A percentile compares a stretch with the other conserved stretches of the same genome.
Conservation (phyloP, 1,284 basidiomycete genomes). For the Cerrena zonata region DNA sequence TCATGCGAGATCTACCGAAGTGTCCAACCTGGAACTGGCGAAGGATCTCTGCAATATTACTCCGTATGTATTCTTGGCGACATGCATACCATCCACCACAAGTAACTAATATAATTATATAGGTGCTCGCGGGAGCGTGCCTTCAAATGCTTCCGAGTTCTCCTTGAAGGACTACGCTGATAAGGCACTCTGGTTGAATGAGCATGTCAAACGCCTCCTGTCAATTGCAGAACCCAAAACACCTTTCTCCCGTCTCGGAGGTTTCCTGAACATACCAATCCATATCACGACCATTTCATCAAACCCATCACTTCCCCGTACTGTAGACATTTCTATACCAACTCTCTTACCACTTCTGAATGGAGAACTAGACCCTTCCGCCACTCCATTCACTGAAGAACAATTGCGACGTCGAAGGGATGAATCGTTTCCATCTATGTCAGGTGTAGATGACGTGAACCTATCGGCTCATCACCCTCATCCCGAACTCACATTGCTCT, state of each 20-base stretch:
- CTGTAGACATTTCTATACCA: neutral
- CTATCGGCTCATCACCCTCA: neutral
- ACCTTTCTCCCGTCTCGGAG: neutral
- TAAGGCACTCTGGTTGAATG: neutral
- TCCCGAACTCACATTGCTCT: neutral
- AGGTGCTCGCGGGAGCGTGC: neutral
- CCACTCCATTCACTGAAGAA: neutral
- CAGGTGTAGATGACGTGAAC: neutral
- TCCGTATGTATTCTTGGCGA: neutral
- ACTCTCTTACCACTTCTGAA: neutral
- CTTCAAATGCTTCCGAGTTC: neutral
- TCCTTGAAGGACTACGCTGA: neutral
- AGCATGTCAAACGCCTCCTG: neutral
- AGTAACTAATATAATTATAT: too few species aligned
- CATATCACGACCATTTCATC: neutral
- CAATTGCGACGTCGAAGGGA: neutral
- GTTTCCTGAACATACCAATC: neutral
- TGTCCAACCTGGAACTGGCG: neutral
- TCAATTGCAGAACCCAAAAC: neutral
- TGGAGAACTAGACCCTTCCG: neutral
- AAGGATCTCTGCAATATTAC: neutral
- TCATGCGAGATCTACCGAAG: neutral
- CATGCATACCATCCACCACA: neutral
- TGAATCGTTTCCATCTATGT: neutral
- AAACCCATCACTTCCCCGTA: neutral